Base-by-base conservation (phyloP, 1,284 basidiomycete genomes). In the Ustilago xerochloae region DNA sequence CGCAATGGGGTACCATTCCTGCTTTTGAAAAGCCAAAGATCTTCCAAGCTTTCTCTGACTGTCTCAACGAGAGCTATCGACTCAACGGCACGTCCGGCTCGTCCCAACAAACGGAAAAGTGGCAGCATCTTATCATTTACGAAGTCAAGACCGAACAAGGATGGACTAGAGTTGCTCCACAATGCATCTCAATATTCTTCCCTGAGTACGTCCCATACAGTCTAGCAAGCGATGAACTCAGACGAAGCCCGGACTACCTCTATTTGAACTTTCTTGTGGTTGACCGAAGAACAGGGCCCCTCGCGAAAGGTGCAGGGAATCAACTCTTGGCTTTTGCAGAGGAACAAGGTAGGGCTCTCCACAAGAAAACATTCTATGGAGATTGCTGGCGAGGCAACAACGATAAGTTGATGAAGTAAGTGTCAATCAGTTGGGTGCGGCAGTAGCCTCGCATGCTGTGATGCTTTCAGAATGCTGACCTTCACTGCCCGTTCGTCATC, bases 381-480 rank as follows among this genome's bases (percentile, higher is more conserved):
- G 74, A 76, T 29, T 76, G 74, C 36, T 76, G 74, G 74, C 49
- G 55, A 12, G 69, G 74, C 28, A 76, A 76, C 49, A 33, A 43
- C 3, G 65, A 65, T 38, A 53, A 53, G 0, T 18, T 76, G 22
- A 50, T 76, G 10, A 63, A 38, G 73, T 75, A 20, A 59, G 73
- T 55, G 2, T n/a, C n/a, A n/a, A n/a, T n/a, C n/a, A n/a, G n/a
- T n/a, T n/a, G n/a, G n/a, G n/a, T n/a, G n/a, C n/a, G 15, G 13
- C 35, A 35, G 24, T 26, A 6, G 7, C 10, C 20, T 29, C 38
- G 35, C 4, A n/a, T 16, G 35, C n/a, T 6, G 12, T 36, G 18
- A 5, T 30, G 46, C 20, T 20, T 4, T 16, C 8, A 9, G 15
- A 26, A n/a, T 10, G 16, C 46, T 32, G 29, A 48, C 29, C 4